These are phyloP conservation scores for Trypanosoma melophagium DNA, from an alignment of 208 protist species.

Conservation along the genomic window DNA sequence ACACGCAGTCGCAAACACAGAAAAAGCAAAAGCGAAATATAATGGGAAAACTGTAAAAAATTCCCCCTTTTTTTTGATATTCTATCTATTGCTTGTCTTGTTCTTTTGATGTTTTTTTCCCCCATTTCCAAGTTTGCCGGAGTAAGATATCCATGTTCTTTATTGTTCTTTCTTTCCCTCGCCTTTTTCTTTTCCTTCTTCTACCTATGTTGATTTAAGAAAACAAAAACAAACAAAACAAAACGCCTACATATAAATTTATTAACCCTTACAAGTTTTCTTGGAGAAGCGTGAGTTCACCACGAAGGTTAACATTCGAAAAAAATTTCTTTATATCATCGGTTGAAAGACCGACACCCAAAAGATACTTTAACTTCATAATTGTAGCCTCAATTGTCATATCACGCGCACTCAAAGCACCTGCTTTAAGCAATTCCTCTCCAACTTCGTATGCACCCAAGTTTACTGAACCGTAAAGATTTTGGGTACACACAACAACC, in stretches of 20 bases:
- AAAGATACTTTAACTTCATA: conserved; percentile 90
- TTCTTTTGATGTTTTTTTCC: too few species aligned
- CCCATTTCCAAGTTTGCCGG: too few species aligned
- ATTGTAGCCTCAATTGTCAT: conserved; percentile 92
- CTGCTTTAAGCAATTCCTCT: conserved; percentile 52
- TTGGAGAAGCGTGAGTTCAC: conserved; percentile 22
- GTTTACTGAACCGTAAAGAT: conserved; percentile 66
- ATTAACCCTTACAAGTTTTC: conserved; percentile 12
- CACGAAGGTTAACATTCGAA: conserved; percentile 33
- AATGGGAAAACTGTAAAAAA: neutral
- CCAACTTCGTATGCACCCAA: conserved; percentile 81
- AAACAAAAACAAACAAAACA: neutral
- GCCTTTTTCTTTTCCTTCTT: neutral
- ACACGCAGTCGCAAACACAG: neutral
- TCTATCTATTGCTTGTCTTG: too few species aligned
- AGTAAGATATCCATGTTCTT: too few species aligned
- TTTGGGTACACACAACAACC: conserved; percentile 91
- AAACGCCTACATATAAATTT: neutral
- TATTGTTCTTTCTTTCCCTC: neutral
- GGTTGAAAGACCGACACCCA: conserved; percentile 52
- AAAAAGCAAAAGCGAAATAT: conserved; percentile 8
- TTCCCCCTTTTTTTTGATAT: too few species aligned
- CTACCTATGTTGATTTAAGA: neutral
- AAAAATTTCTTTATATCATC: conserved; percentile 42
- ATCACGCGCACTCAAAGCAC: conserved; percentile 76